Conservation (phyloP, 257 asterid genomes). For the Jacaranda copaia region DNA sequence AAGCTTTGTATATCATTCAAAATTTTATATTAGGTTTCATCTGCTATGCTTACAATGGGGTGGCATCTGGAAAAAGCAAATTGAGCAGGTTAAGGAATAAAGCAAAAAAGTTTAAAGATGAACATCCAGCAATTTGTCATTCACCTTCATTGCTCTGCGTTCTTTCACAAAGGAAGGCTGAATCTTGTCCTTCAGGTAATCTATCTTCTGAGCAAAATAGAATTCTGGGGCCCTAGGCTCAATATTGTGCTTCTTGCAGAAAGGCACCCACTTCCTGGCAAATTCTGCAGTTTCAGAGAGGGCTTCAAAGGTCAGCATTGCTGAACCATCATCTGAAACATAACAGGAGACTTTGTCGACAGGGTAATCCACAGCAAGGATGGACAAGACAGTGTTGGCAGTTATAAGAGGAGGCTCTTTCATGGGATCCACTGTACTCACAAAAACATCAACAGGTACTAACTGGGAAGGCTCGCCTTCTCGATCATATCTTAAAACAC, state of each 20-base stretch:
- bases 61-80: not conserved
- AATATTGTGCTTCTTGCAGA: slow-evolving; percentile 55
- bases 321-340: slow-evolving; percentile 64
- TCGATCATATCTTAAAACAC: slow-evolving; percentile 62
- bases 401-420: slow-evolving; percentile 61
- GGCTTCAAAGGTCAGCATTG: slow-evolving; percentile 61
- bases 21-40: not conserved
- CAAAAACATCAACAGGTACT: slow-evolving; percentile 67
- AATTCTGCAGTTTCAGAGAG: slow-evolving; percentile 60
- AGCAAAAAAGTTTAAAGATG: not conserved
- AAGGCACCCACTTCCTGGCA: slow-evolving; percentile 61
- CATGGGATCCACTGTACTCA: slow-evolving; percentile 67
- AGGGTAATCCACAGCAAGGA: slow-evolving; percentile 59
- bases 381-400: slow-evolving; percentile 61
- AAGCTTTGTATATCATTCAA: not conserved
- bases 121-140: not conserved
- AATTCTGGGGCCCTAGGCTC: slow-evolving; percentile 66
- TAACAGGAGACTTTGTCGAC: slow-evolving; percentile 62
- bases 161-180: slow-evolving; percentile 61
- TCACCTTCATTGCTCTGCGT: slow-evolving; percentile 63
- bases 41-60: not conserved
- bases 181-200: slow-evolving; percentile 59
- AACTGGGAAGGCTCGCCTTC: slow-evolving; percentile 78
- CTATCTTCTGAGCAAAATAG: slow-evolving; percentile 62
- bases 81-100: not conserved